phyloP scores from a whole-genome alignment of 495 filamentous ascomycete genomes.

The Annulohypoxylon bovei region DNA sequence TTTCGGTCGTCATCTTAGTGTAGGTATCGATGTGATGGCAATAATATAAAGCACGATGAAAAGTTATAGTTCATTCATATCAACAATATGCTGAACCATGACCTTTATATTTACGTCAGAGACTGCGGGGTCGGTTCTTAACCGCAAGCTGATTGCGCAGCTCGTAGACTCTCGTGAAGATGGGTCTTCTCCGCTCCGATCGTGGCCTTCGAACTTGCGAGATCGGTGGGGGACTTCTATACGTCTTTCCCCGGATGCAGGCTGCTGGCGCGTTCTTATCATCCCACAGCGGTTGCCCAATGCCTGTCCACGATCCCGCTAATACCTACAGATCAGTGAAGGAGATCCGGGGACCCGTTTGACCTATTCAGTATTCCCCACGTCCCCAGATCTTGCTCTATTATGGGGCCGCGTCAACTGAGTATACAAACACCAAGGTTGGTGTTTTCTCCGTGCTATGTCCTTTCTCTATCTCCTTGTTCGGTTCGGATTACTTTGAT shows the following conservation, averaged over 20 bases:
- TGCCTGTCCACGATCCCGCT: background rate
- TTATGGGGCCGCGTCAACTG: background rate
- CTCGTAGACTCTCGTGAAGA: conserved; percentile 12
- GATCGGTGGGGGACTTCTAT: conserved; percentile 9
- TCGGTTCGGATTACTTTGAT: background rate
- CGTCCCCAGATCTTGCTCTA: background rate
- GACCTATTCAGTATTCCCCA: background rate
- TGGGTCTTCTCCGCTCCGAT: conserved; percentile 26
- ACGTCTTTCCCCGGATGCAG: background rate
- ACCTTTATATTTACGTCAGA: conserved; percentile 23
- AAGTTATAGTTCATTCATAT: background rate
- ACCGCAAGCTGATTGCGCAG: conserved; percentile 12
- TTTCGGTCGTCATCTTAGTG: conserved; percentile 41
- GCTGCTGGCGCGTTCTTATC: background rate
- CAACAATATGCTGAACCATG: background rate
- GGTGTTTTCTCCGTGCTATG: background rate
- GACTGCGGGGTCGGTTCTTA: conserved; percentile 28
- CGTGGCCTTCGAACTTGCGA: conserved; percentile 9
- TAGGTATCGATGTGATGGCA: background rate
- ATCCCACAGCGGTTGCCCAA: background rate
- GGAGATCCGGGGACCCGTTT: background rate
- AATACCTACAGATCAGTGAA: background rate
- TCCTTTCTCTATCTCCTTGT: background rate
- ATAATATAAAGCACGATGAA: conserved; percentile 2
- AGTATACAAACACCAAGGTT: background rate